Conservation (phyloP, 2,329 filamentous ascomycete species). For the Paradendryphiella salina region DNA sequence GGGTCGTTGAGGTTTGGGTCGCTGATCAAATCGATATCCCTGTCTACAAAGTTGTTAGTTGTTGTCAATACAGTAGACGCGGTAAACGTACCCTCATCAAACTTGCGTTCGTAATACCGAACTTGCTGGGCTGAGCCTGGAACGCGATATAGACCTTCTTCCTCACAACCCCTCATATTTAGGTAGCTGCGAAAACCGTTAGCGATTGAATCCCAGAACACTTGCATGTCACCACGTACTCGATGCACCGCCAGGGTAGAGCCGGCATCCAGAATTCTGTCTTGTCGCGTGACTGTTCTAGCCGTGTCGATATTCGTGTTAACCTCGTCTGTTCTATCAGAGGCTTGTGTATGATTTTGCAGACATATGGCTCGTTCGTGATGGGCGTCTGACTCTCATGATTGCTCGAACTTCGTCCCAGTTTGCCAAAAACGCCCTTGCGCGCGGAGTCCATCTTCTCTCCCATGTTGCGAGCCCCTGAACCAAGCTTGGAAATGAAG, state of each 20-base stretch:
- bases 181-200: slow-evolving; percentile 63
- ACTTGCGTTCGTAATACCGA: slow-evolving; percentile 89
- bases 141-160: slow-evolving; percentile 90
- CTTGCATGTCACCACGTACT: slow-evolving; percentile 59
- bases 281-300: slow-evolving; percentile 88
- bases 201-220: neutral
- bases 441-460: slow-evolving; percentile 72
- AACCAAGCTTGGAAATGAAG: slow-evolving; percentile 74
- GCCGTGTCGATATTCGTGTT: slow-evolving; percentile 85
- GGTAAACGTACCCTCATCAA: slow-evolving; percentile 70
- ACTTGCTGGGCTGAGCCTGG: slow-evolving; percentile 89
- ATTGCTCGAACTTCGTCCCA: slow-evolving; percentile 69
- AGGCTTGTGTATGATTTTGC: slow-evolving; percentile 83
- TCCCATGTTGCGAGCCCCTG: slow-evolving; percentile 72
- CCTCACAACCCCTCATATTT: slow-evolving; percentile 91
- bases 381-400: slow-evolving; percentile 65
- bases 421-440: slow-evolving; percentile 81
- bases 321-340: slow-evolving; percentile 86
- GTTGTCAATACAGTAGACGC: neutral
- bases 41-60: slow-evolving; percentile 57
- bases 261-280: slow-evolving; percentile 99
- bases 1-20: slow-evolving; percentile 90
- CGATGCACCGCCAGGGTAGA: slow-evolving; percentile 91
- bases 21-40: slow-evolving; percentile 87
- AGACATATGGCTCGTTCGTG: slow-evolving; percentile 78